Evolutionary conservation across 2,329 filamentous ascomycete species (phyloP).

Genomic region (Thelonectria blattea): DNA sequence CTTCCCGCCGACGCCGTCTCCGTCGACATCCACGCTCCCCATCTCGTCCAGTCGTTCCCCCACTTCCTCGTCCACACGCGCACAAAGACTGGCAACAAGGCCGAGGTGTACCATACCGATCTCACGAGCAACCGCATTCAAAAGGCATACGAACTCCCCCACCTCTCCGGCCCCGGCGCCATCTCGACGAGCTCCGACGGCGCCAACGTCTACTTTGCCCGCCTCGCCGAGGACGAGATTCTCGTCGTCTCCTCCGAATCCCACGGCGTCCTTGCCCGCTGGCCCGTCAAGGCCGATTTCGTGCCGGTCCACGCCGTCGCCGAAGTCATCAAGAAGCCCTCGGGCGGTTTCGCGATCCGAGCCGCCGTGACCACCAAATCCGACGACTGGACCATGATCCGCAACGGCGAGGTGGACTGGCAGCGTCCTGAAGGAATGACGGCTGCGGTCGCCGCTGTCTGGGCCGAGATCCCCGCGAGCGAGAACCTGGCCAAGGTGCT

Average conservation of each 20-base stretch:
- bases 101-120: slow-evolving; percentile 85
- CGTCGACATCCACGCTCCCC: slow-evolving; percentile 76
- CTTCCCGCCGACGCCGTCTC: slow-evolving; percentile 54
- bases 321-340: slow-evolving; percentile 78
- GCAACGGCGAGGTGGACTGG: slow-evolving; percentile 84
- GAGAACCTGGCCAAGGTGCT: slow-evolving; percentile 81
- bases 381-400: slow-evolving; percentile 81
- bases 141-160: slow-evolving; percentile 83
- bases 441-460: slow-evolving; percentile 79
- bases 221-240: slow-evolving; percentile 77
- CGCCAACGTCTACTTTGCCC: slow-evolving; percentile 87
- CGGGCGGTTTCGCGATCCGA: slow-evolving; percentile 74
- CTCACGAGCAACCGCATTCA: slow-evolving; percentile 70
- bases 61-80: slow-evolving; percentile 88
- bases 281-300: slow-evolving; percentile 63
- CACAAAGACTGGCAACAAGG: slow-evolving; percentile 74
- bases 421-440: slow-evolving; percentile 80
- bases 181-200: slow-evolving; percentile 80
- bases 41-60: slow-evolving; percentile 71
- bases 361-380: slow-evolving; percentile 71
- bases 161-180: slow-evolving; percentile 70
- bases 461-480: slow-evolving; percentile 76
- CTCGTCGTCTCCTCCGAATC: slow-evolving; percentile 77
- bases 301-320: slow-evolving; percentile 72
- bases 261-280: slow-evolving; percentile 76